phyloP scores from a whole-genome alignment of 345 rosid genomes.

The Eucalyptus globulus region DNA sequence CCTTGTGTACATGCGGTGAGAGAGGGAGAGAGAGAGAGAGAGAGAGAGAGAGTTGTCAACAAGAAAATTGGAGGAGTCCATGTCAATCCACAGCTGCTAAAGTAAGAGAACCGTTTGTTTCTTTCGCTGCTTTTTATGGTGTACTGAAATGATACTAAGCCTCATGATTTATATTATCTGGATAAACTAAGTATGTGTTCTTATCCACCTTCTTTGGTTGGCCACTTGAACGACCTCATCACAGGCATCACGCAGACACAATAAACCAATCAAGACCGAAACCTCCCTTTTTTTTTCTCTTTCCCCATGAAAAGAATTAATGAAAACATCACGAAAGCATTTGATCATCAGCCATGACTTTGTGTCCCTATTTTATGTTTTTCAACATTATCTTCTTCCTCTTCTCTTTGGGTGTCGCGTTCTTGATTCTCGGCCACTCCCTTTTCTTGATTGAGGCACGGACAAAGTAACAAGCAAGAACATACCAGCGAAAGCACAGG shows the following conservation, averaged over 20 bases:
- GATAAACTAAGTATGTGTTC: not conserved
- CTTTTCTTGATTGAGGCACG: not conserved
- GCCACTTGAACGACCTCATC: not conserved
- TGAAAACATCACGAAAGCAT: not conserved
- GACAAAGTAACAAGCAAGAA: not conserved
- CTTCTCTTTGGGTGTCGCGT: not conserved
- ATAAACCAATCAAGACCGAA: not conserved
- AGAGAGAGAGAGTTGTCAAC: not conserved
- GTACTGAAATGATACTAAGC: not conserved
- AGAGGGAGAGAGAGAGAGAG: not conserved
- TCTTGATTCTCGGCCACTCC: not conserved
- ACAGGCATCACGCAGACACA: not conserved
- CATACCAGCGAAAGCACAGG: not conserved
- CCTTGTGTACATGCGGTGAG: not conserved
- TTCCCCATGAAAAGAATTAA: not conserved
- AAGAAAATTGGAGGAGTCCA: not conserved
- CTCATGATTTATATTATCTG: not conserved
- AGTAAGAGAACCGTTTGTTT: not conserved
- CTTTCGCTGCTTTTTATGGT: not conserved
- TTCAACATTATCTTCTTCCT: not conserved
- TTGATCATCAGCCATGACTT: not conserved
- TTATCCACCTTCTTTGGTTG: not conserved
- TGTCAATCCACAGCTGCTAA: not conserved
- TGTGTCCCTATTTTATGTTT: not conserved
- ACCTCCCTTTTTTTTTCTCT: not conserved